phyloP scores from a whole-genome alignment of 495 filamentous ascomycete genomes.

The Cryomyces minteri region DNA sequence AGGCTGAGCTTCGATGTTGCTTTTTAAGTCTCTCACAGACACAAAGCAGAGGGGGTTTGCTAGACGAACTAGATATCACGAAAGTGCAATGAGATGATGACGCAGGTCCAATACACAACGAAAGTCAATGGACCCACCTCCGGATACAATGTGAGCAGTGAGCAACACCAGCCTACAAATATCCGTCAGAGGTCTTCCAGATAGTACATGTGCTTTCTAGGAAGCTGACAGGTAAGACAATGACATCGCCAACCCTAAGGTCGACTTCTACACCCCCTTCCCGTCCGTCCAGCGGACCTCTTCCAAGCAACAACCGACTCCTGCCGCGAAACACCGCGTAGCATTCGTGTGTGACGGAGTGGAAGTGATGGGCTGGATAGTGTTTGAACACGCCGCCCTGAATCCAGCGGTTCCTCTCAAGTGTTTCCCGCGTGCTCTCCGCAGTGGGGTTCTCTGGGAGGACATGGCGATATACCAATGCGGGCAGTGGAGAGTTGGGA shows the following conservation, averaged over 20 bases:
- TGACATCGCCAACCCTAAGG: constrained; percentile 16
- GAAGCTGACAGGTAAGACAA: constrained; percentile 16
- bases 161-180: constrained; percentile 17
- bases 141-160: constrained; percentile 22
- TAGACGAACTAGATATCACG: too few species aligned
- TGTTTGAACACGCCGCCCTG: constrained; percentile 22
- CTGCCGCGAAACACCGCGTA: constrained; percentile 22
- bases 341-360: constrained; percentile 22
- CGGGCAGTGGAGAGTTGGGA: constrained; percentile 22
- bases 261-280: constrained; percentile 17
- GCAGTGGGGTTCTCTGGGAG: constrained; percentile 12
- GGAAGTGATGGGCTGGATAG: constrained; percentile 19
- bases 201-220: not conserved
- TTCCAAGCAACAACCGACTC: constrained; percentile 17
- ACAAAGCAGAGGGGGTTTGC: too few species aligned
- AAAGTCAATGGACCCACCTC: constrained; percentile 9
- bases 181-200: not conserved
- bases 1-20: not conserved
- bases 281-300: constrained; percentile 17
- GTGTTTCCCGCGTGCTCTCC: constrained; percentile 8
- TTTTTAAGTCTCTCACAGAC: not conserved
- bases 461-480: constrained; percentile 22
- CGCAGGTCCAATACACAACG: too few species aligned
- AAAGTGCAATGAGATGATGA: too few species aligned
- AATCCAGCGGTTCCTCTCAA: constrained; percentile 21